phyloP scores from a whole-genome alignment of 2,329 filamentous ascomycete genomes.

The Grosmannia serpens region DNA sequence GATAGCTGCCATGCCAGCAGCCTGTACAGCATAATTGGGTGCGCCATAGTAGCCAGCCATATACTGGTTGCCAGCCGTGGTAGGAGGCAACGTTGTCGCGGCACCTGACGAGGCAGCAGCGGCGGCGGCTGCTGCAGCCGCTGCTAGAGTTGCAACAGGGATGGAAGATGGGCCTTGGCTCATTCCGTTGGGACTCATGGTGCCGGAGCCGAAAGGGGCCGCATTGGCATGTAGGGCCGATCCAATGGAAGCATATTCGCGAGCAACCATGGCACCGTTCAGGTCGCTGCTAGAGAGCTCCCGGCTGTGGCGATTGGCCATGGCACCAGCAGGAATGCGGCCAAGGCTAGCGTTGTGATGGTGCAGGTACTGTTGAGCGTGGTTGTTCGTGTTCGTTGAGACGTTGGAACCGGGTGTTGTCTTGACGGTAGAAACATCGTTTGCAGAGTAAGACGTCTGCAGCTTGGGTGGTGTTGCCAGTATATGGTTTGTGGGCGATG shows the following conservation, averaged over 20 bases:
- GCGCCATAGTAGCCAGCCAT: constrained; percentile 20
- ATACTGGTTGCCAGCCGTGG: constrained; percentile 15
- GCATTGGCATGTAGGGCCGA: constrained; percentile 72
- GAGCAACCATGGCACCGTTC: constrained; percentile 22
- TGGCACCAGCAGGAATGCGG: constrained; percentile 57
- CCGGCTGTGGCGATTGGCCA: constrained; percentile 59
- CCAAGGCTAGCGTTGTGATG: constrained; percentile 76
- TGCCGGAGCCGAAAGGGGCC: constrained; percentile 61
- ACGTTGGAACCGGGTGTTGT: constrained; percentile 41
- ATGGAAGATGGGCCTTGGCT: constrained; percentile 13
- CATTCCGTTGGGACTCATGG: constrained; percentile 24
- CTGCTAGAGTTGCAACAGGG: constrained; percentile 10
- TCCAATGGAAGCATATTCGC: constrained; percentile 49
- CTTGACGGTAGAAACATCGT: constrained; percentile 80
- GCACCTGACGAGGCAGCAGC: constrained; percentile 13
- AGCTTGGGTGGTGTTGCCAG: constrained; percentile 61
- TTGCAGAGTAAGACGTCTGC: constrained; percentile 81
- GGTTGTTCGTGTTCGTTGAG: constrained; percentile 40
- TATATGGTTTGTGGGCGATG: constrained; percentile 36
- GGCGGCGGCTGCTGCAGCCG: constrained; percentile 18
- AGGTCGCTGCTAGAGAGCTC: constrained; percentile 47
- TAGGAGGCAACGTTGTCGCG: constrained; percentile 5
- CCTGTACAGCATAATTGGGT: constrained; percentile 9
- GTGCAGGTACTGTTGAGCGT: constrained; percentile 54
- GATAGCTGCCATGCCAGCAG: neutral